Evolutionary conservation across 1,284 basidiomycete genomes (phyloP), one percentile per base, ranked within the genome.

Genomic region (Puccinia novopanici): DNA sequence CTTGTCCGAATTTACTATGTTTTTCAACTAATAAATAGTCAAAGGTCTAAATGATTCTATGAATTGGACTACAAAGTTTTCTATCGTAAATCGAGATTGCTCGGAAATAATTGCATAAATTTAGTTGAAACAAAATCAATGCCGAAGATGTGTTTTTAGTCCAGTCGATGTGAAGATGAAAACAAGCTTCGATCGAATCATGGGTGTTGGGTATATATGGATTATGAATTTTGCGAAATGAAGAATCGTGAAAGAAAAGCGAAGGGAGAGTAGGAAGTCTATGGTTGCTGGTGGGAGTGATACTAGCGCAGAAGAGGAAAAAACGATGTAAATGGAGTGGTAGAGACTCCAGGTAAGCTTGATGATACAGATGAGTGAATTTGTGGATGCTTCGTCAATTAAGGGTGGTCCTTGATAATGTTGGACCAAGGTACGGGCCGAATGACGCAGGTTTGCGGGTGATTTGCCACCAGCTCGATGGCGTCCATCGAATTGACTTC

Each of bases 391-490:
- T 37, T 52, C 67, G n/a, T 50, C 50, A 19, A 68, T 68, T 30
- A 68, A 45, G 24, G 42, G n/a, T 24, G 17, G 34, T 34, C 34
- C 34, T 70, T 45, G 24, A 22, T 30, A 27, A 76, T 50, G 27
- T 65, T 45, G n/a, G 59, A 22, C 75, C 75, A 78, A n/a, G 54
- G 65, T 68, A 50, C 54, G 13, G 75, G 75, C 13, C 75, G 75
- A 57, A 78, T 57, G 15, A 78, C 75, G 30, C 75, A 78, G 24
- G 75, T 55, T 67, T 67, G 48, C 30, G 75, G 75, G 67, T 78
- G 75, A 70, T 78, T 78, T 8, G 75, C 75, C 22, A 78, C 75
- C 22, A 55, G 40, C n/a, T 78, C 75, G n/a, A 78, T 57, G 37
- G 63, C 54, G 48, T 70, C 54, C 61, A 78, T 68, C 2, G 75